Base-by-base conservation (phyloP, 2,329 filamentous ascomycete species). In the Exophiala sp. region DNA sequence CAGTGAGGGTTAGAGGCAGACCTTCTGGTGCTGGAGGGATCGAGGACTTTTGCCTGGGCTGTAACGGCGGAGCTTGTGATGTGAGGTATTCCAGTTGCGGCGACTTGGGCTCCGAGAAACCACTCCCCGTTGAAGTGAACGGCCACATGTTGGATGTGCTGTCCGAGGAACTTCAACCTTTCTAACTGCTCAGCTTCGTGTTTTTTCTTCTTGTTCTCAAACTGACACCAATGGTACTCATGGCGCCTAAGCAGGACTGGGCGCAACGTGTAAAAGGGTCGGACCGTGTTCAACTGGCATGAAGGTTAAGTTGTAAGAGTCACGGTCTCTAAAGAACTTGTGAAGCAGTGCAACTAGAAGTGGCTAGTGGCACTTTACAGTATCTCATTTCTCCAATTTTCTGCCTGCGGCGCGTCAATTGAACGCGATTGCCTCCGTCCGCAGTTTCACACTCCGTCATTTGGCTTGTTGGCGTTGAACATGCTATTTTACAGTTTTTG, bases 1-100 rank as follows among this genome's bases (percentile, higher is more conserved):
- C 59, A 7, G 51, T 60, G 66, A 20, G 70, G 67, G 41, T 69
- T 12, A 44, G 36, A 20, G 42, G 68, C 14, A 21, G 34, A 12
- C 41, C 48, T 20, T 38, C 34, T 46, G 55, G 43, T 16, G 51
- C 16, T 45, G 35, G 10, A 35, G 32, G 21, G 18, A 29, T 12
- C 36, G 32, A 20, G 33, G 20, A n/a, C 33, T 47, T 32, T 33
- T 34, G 14, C 8, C 18, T 33, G 12, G 34, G 24, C 14, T n/a
- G 43, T 10, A 14, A 11, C 10, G 14, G 16, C 11, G 46, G 6
- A 5, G 8, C 20, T 12, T 33, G 16, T 24, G 14, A 5, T 44
- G 36, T 8, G 7, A 29, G 24, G 24, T 29, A 8, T 29, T 29
- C 24, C 7, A 8, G 24, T 29, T 29, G 24, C 24, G 24, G 24